phyloP scores from a whole-genome alignment of 352 stramenopile genomes.

The Globisporangium takayamanum region DNA sequence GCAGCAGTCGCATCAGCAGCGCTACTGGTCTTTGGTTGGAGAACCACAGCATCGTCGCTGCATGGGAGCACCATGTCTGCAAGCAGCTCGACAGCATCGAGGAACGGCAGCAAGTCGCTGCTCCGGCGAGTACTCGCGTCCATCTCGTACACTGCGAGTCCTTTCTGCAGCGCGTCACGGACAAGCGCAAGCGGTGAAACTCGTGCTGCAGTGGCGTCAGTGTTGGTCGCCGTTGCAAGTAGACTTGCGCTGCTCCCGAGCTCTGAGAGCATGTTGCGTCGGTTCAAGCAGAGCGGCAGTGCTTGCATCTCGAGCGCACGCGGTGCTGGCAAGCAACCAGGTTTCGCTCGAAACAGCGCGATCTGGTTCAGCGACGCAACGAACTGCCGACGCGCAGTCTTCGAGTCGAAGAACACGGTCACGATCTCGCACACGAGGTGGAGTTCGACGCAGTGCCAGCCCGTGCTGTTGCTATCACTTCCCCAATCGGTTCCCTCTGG shows the following conservation, averaged over 20 bases:
- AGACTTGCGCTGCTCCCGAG: neutral
- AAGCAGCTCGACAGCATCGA: slow-evolving; percentile 45
- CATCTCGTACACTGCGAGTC: slow-evolving; percentile 21
- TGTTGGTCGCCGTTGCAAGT: neutral
- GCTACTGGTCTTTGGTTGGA: neutral
- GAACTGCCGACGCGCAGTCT: slow-evolving; percentile 20
- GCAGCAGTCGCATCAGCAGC: neutral
- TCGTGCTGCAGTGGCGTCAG: neutral
- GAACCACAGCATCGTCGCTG: slow-evolving; percentile 5
- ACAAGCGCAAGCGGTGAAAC: slow-evolving; percentile 14
- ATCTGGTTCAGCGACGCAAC: slow-evolving; percentile 29
- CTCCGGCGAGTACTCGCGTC: slow-evolving; percentile 12
- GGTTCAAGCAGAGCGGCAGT: slow-evolving; percentile 49
- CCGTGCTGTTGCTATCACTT: slow-evolving; percentile 7
- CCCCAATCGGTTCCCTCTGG: slow-evolving; percentile 14
- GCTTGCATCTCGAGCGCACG: slow-evolving; percentile 23
- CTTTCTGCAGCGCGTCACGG: slow-evolving; percentile 18
- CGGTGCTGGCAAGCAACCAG: slow-evolving; percentile 5
- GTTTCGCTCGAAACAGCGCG: slow-evolving; percentile 6
- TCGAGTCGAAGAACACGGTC: slow-evolving; percentile 52
- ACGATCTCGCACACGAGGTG: slow-evolving; percentile 47
- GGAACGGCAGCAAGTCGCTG: slow-evolving; percentile 29
- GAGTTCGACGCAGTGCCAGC: slow-evolving; percentile 54
- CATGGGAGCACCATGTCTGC: slow-evolving; percentile 28
- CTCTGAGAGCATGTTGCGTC: slow-evolving; percentile 25